Evolutionary conservation across 805 yeast species (phyloP), one percentile per base, ranked within the genome.

Genomic region (Lachancea lanzarotensis): DNA sequence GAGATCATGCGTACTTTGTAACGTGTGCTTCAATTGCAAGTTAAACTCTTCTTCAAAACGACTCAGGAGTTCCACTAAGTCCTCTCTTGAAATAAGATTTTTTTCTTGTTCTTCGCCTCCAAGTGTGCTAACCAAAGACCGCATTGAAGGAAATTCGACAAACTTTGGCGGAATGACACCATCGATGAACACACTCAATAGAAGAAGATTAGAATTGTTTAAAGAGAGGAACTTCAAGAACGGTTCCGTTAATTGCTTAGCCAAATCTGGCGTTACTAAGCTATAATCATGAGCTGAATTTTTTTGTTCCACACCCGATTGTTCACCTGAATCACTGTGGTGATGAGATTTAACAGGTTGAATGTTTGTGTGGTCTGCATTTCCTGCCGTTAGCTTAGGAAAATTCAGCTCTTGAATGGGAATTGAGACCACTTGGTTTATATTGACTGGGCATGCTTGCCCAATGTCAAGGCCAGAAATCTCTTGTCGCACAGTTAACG

Each of bases 11-110:
- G 49, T 45, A 18, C 38, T 37, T 17, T 35, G 20, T 2, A 48
- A 29, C 15, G 25, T 33, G 25, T 42, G 49, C 35, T 36, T 40
- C 45, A 48, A 42, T 17, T 48, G 49, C 27, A 29, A 15, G 32
- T 34, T 38, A 30, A 48, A 42, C 34, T 32, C 46, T n/a, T 33
- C 34, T 27, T 48, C 49, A 22, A 33, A 42, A 45, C 42, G 29
- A 33, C 34, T 22, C 31, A 37, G 45, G 37, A 45, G 42, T 13
- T 12, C 30, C 33, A 26, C 38, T 35, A 25, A 32, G 19, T 5
- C 35, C 19, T 19, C 35, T 32, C 16, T 17, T 32, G 19, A 16
- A 15, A 11, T n/a, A n/a, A 16, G 19, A 22, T 22, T 22, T 8
- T 22, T 22, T 22, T 22, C 25, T 22, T 22, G n/a, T 22, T 22